These are phyloP conservation scores for Potentilla sterilis DNA, from an alignment of 306 rosid species.

Conservation along the genomic window DNA sequence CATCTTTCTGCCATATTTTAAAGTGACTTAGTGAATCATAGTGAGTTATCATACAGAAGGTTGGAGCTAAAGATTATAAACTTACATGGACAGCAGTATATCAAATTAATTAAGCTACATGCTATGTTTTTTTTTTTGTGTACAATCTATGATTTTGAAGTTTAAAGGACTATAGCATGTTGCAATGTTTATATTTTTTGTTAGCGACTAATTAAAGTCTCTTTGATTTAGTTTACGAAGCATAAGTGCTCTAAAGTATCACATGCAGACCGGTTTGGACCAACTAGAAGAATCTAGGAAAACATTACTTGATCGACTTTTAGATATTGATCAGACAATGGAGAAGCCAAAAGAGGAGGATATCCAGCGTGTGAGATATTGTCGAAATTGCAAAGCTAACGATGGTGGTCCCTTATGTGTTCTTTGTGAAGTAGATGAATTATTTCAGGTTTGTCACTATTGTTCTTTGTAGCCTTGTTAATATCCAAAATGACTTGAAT, in stretches of 20 bases:
- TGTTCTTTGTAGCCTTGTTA: slow-evolving; percentile 32
- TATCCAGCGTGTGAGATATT: slow-evolving; percentile 73
- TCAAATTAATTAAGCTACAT: not conserved
- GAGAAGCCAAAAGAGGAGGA: slow-evolving; percentile 83
- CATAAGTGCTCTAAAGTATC: slow-evolving; percentile 69
- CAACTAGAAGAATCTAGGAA: slow-evolving; percentile 76
- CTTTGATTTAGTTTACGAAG: slow-evolving; percentile 66
- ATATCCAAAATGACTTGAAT: slow-evolving; percentile 5
- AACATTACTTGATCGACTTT: slow-evolving; percentile 66
- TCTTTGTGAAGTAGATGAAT: slow-evolving; percentile 77
- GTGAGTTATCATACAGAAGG: not conserved
- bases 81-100: not conserved
- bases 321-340: slow-evolving; percentile 79
- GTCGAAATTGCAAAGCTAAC: slow-evolving; percentile 70
- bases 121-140: not conserved
- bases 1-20: not conserved
- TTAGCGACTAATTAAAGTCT: slow-evolving; percentile 22
- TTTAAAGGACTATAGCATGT: not conserved
- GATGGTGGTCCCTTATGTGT: slow-evolving; percentile 78
- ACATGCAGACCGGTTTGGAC: slow-evolving; percentile 86
- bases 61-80: not conserved
- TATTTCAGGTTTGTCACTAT: slow-evolving; percentile 66
- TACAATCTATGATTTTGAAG: not conserved
- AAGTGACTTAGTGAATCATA: not conserved
- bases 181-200: not conserved